phyloP scores from a whole-genome alignment of 805 yeast genomes.

The Ogataea kodamae region DNA sequence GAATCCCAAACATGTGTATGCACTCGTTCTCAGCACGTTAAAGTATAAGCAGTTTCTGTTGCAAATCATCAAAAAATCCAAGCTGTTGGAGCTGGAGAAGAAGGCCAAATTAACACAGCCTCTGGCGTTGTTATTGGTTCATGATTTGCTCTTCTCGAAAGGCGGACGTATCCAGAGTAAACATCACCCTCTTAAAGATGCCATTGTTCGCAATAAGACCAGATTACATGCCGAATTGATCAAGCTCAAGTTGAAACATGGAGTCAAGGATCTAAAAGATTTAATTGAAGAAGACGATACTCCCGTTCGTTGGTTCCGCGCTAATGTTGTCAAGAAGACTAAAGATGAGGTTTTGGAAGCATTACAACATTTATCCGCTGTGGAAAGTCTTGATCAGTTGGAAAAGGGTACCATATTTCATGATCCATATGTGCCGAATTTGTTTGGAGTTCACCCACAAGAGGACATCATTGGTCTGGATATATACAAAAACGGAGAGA shows the following conservation, averaged over 20 bases:
- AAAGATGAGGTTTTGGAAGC: constrained; percentile 37
- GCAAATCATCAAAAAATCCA: constrained; percentile 62
- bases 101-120: constrained; percentile 45
- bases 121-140: constrained; percentile 63
- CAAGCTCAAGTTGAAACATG: constrained; percentile 69
- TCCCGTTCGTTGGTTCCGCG: constrained; percentile 77
- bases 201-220: constrained; percentile 72
- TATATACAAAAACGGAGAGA: constrained; percentile 67
- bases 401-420: constrained; percentile 58
- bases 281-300: constrained; percentile 57
- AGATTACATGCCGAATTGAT: constrained; percentile 79
- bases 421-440: constrained; percentile 69
- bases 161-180: constrained; percentile 85
- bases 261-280: constrained; percentile 54
- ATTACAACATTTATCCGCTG: constrained; percentile 44
- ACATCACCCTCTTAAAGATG: constrained; percentile 81
- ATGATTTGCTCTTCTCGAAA: constrained; percentile 74
- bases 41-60: constrained; percentile 63
- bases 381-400: constrained; percentile 41
- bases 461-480: constrained; percentile 66
- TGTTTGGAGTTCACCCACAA: constrained; percentile 79
- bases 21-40: constrained; percentile 74
- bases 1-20: constrained; percentile 83
- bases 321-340: constrained; percentile 58
- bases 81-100: constrained; percentile 54